Percentiles rank a stretch among this genome's conserved stretches.
These are phyloP conservation scores for Leptomonas pyrrhocoris DNA, from an alignment of 208 protist species.

Conservation along the genomic window DNA sequence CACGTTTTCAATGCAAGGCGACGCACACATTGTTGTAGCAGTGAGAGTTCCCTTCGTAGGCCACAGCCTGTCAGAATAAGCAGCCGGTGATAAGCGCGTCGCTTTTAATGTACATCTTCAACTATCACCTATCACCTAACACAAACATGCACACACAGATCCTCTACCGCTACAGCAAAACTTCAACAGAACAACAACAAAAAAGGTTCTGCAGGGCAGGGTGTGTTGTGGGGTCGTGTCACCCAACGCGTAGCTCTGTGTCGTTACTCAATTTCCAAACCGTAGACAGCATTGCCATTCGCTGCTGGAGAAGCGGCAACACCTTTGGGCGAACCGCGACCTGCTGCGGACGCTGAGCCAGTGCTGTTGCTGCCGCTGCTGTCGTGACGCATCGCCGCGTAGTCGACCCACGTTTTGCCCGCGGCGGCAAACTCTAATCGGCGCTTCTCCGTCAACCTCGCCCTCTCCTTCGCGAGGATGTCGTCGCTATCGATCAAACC, in stretches of 20 bases:
- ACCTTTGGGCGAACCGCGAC: neutral
- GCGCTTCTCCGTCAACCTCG: conserved; percentile 69
- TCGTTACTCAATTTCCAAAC: conserved; percentile 26
- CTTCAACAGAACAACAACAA: too few species aligned
- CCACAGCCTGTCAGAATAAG: too few species aligned
- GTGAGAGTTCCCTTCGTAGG: too few species aligned
- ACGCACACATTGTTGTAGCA: too few species aligned
- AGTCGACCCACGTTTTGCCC: conserved; percentile 59
- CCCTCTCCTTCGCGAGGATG: conserved; percentile 65
- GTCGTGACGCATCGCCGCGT: conserved; percentile 28
- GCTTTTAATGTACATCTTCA: too few species aligned
- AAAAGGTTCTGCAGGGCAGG: neutral
- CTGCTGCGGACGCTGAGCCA: neutral
- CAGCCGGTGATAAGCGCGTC: too few species aligned
- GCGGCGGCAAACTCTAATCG: conserved; percentile 48
- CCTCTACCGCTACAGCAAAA: too few species aligned
- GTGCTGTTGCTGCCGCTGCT: conserved; percentile 14
- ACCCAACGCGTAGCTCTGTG: neutral
- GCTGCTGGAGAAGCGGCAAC: neutral
- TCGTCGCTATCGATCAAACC: conserved; percentile 64
- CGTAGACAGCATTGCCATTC: conserved; percentile 4
- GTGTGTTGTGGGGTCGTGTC: neutral
- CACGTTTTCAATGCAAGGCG: too few species aligned
- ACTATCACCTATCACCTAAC: too few species aligned
- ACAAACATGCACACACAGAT: too few species aligned